Conservation (phyloP, 768 basidiomycete genomes). For the Leccinum ochraceum region DNA sequence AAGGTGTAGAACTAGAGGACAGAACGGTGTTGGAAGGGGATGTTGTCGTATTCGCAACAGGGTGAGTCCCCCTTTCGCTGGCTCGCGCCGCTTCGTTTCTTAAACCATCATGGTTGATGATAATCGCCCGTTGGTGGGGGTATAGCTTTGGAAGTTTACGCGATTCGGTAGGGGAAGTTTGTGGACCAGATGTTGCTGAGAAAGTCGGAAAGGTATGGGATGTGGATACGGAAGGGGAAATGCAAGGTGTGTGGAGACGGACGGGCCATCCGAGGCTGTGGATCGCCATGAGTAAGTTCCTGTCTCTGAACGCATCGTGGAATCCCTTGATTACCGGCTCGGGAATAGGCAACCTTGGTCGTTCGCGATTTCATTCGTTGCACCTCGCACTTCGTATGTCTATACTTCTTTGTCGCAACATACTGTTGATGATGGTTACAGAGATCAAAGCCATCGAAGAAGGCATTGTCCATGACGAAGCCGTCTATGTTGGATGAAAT, state of each 20-base stretch:
- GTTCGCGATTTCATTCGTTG: neutral
- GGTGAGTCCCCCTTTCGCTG: neutral
- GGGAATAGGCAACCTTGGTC: neutral
- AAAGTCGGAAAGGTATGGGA: neutral
- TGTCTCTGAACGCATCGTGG: neutral
- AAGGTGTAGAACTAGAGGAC: neutral
- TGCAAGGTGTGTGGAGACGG: neutral
- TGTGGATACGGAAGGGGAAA: neutral
- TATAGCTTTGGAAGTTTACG: neutral
- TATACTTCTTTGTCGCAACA: no score
- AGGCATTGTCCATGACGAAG: neutral
- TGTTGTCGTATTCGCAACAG: neutral
- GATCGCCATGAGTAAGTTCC: neutral
- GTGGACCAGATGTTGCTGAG: neutral
- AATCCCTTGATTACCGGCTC: neutral
- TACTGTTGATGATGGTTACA: neutral
- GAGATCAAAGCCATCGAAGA: neutral
- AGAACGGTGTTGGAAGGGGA: neutral
- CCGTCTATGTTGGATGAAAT: constrained; percentile 22
- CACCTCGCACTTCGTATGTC: neutral
- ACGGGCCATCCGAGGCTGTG: neutral
- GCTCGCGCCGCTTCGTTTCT: neutral
- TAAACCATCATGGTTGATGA: neutral
- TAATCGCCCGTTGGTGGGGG: neutral
- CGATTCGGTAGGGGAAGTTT: neutral